A percentile compares a stretch with the other conserved stretches of the same genome.
Conservation (phyloP, 1,284 basidiomycete species). For the Rhodotorula sp. region DNA sequence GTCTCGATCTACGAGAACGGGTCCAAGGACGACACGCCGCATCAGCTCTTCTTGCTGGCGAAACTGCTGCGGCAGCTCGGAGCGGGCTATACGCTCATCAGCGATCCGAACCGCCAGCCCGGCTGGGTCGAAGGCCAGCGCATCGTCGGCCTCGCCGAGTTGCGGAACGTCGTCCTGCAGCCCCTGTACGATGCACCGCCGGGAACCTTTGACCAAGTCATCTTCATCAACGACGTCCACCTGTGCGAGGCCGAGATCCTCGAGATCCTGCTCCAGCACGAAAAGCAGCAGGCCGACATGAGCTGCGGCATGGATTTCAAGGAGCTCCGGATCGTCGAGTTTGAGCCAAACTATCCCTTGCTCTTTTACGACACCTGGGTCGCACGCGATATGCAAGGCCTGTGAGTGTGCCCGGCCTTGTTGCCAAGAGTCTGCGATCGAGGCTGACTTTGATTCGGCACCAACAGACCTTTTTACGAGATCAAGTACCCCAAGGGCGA, state of each 20-base stretch:
- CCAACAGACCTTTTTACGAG: slow-evolving; percentile 30
- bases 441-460: slow-evolving; percentile 37
- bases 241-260: slow-evolving; percentile 51
- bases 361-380: slow-evolving; percentile 51
- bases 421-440: not conserved
- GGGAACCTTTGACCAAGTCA: slow-evolving; percentile 48
- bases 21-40: slow-evolving; percentile 41
- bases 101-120: not conserved
- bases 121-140: slow-evolving; percentile 31
- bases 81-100: slow-evolving; percentile 34
- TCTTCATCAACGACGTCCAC: slow-evolving; percentile 54
- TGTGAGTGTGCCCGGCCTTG: not conserved
- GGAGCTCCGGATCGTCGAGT: slow-evolving; percentile 41
- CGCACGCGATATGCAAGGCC: slow-evolving; percentile 11
- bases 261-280: slow-evolving; percentile 53
- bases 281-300: slow-evolving; percentile 51
- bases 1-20: slow-evolving; percentile 45
- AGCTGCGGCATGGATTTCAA: slow-evolving; percentile 53
- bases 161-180: slow-evolving; percentile 52
- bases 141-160: slow-evolving; percentile 50
- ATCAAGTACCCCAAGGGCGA: slow-evolving; percentile 28
- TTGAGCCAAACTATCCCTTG: slow-evolving; percentile 41
- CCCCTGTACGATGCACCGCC: slow-evolving; percentile 48
- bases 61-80: slow-evolving; percentile 38
- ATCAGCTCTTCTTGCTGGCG: slow-evolving; percentile 34